Evolutionary conservation across 2,329 filamentous ascomycete genomes (phyloP).

Genomic region (Xylariaceae sp.): DNA sequence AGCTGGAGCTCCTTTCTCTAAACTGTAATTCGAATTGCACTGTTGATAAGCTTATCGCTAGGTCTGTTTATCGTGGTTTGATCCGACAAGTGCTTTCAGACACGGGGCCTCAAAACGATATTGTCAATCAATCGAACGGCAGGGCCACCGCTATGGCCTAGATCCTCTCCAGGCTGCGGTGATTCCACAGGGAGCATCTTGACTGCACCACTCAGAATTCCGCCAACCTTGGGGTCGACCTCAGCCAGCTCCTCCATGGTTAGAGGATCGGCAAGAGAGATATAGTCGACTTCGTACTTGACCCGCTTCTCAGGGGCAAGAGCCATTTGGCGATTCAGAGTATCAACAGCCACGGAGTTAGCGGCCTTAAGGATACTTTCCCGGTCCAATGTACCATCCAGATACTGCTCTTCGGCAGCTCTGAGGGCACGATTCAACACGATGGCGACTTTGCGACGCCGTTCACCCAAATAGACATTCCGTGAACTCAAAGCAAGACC

Average conservation of each 20-base stretch:
- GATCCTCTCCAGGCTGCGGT: constrained; percentile 71
- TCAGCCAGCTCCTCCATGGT: constrained; percentile 78
- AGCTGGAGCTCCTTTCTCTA: too few species aligned
- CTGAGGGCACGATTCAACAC: constrained; percentile 73
- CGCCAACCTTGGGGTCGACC: constrained; percentile 74
- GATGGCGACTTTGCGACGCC: constrained; percentile 73
- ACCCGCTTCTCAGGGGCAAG: constrained; percentile 67
- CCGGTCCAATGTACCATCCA: constrained; percentile 57
- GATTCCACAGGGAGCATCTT: constrained; percentile 86
- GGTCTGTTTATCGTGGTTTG: neutral
- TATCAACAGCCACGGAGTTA: constrained; percentile 60
- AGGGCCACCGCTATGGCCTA: constrained; percentile 75
- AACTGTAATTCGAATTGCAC: too few species aligned
- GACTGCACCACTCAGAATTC: constrained; percentile 86
- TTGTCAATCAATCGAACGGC: constrained; percentile 93
- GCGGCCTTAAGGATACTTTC: constrained; percentile 76
- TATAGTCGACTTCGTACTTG: constrained; percentile 85
- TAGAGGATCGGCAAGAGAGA: constrained; percentile 86
- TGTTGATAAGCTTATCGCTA: too few species aligned
- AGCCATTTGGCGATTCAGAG: constrained; percentile 65
- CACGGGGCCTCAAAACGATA: constrained; percentile 67
- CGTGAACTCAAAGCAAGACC: constrained; percentile 90
- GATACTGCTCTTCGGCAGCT: constrained; percentile 73
- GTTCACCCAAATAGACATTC: constrained; percentile 86
- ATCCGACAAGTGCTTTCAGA: constrained; percentile 3